Evolutionary conservation across 139 green algal species (phyloP).

Genomic region (Chlorella sorokiniana): DNA sequence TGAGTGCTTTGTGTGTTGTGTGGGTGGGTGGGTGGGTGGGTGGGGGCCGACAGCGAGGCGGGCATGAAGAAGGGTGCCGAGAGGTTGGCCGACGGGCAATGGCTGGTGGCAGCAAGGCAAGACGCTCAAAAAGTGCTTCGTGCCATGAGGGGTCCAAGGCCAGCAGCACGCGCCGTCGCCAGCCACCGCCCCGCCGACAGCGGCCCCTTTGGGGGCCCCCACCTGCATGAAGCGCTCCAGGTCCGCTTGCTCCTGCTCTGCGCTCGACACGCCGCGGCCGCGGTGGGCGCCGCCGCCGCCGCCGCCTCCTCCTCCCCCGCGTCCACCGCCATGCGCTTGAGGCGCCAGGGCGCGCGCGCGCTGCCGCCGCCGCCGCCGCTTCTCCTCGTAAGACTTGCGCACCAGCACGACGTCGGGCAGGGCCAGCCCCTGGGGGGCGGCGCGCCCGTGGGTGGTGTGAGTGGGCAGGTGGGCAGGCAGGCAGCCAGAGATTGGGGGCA

Average conservation of each 20-base stretch:
- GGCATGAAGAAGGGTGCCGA: background rate
- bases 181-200: too few species aligned
- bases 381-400: slow-evolving; percentile 92
- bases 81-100: slow-evolving; percentile 67
- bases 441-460: too few species aligned
- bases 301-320: slow-evolving; percentile 31
- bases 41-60: background rate
- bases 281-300: background rate
- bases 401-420: slow-evolving; percentile 93
- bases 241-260: slow-evolving; percentile 60
- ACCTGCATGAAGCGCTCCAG: slow-evolving; percentile 89
- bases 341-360: slow-evolving; percentile 72
- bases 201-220: too few species aligned
- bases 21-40: background rate
- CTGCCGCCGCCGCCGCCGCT: too few species aligned
- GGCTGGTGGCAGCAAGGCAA: too few species aligned
- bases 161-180: too few species aligned
- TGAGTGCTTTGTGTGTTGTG: too few species aligned
- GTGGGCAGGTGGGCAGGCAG: too few species aligned
- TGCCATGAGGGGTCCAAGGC: too few species aligned
- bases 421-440: slow-evolving; percentile 58
- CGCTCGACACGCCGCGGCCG: slow-evolving; percentile 26
- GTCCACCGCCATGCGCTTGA: slow-evolving; percentile 81
- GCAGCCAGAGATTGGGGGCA: too few species aligned
- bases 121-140: too few species aligned